Base-by-base conservation (phyloP, 2,329 filamentous ascomycete species). In the Arachnomyces sp. region DNA sequence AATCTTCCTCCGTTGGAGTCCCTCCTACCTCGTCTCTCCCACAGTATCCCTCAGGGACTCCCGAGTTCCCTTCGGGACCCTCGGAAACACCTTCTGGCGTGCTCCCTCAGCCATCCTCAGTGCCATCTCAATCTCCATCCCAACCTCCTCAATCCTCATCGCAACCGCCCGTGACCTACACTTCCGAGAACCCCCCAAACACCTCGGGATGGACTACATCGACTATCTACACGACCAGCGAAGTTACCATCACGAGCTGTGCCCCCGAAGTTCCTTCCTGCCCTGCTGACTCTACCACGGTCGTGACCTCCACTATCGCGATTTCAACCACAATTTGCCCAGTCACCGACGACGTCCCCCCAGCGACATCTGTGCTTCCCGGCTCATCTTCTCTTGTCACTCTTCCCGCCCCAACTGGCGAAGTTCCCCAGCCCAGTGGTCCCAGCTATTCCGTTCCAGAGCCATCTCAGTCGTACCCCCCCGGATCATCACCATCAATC, bases 311-410 rank as follows among this genome's bases (percentile, higher is more conserved):
- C 43, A 76, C 72, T 5, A 56, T 81, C 43, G 61, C 76, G 34
- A 52, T 78, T 36, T 74, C 71, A 37, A 81, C 78, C 47, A 81
- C 77, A 31, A 57, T 79, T 54, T 79, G 75, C 70, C 76, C 66
- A 28, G 58, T 64, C 25, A 63, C 60, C 7, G 49, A 44, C 4
- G 54, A 66, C 45, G 60, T 49, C 52, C 49, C 44, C 55, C 49
- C 43, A 49, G 49, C 51, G 2, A 16, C 13, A 12, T 5, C 28
- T 36, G 35, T 20, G 1, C 36, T 36, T 34, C 32, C 40, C 35
- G 33, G 31, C 12, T 8, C 34, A 31, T 41, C 42, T 11, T 20
- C 25, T 14, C 31, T 42, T 16, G 33, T 29, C 20, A 15, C 33
- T 9, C 9, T n/a, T 20, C 8, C 28, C 8, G 20, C 33, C 2